Evolutionary conservation across 805 yeast genomes (phyloP), one percentile per base, ranked within the genome.

Genomic region (Saturnispora ahearnii): DNA sequence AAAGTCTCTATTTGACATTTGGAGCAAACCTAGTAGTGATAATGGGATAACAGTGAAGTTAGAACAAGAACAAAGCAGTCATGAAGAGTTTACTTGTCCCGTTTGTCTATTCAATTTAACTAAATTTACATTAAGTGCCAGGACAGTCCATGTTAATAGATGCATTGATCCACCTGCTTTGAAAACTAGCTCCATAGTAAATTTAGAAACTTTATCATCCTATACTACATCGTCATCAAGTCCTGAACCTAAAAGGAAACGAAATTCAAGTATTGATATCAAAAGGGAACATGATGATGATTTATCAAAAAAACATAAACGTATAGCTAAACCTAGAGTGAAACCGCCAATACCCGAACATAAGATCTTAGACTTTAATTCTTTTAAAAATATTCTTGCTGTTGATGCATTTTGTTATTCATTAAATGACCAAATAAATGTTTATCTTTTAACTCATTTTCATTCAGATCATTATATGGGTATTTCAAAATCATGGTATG

Each of bases 401-500:
- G 87, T 84, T 26, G 93, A 84, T 66, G 89, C 89, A 0, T 78
- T 84, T 64, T 67, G 73, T 59, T 78, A 65, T 55, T 68, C 72
- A 8, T 71, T 75, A 0, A 71, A 76, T 53, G 68, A 67, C 0
- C 61, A 65, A 1, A 75, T 84, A 5, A 53, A 64, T 2, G 70
- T 72, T 41, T 85, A 84, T 63, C 77, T 84, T 54, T 65, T 86
- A 26, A 76, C 88, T 0, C 99, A 93, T 68, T 91, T 86, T 68
- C 99, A 93, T 64, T 72, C 96, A 0, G 99, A 93, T 62, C 99
- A 93, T 62, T 93, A 93, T 61, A 88, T 87, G 4, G 98, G 99
- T 0, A 66, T 93, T 13, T 67, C 81, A 3, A 85, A 84, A 58
- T 71, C 73, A 22, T 93, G 98, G 98, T 65, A 73, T 43, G 74